A percentile compares a stretch with the other conserved stretches of the same genome.
phyloP scores from a whole-genome alignment of 192 early-diverging fungal species.

The Geosiphon pyriformis region DNA sequence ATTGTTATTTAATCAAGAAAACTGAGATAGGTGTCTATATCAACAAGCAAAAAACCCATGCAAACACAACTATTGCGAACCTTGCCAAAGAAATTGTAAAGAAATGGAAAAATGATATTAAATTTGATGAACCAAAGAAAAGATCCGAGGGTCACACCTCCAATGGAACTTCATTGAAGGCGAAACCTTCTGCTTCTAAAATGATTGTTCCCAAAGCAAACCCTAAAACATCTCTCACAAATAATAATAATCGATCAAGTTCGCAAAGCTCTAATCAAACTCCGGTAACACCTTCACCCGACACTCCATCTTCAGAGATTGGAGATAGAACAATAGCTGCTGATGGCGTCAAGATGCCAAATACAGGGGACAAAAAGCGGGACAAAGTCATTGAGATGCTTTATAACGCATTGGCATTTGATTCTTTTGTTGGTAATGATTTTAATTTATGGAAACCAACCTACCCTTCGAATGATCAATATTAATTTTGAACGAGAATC shows the following conservation, averaged over 20 bases:
- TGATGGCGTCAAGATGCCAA: constrained; percentile 48
- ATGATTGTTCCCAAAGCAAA: constrained; percentile 27
- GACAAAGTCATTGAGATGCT: constrained; percentile 79
- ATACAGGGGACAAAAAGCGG: constrained; percentile 59
- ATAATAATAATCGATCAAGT: not conserved
- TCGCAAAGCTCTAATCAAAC: constrained; percentile 22
- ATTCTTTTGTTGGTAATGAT: constrained; percentile 46
- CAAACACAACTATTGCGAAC: constrained; percentile 49
- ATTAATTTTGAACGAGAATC: not conserved
- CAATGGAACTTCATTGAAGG: constrained; percentile 10
- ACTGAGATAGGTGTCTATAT: constrained; percentile 78
- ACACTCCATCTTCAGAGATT: constrained; percentile 22
- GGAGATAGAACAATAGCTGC: constrained; percentile 50
- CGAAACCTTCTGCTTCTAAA: constrained; percentile 8
- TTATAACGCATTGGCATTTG: constrained; percentile 67
- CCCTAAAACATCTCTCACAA: constrained; percentile 14
- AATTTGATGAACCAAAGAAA: constrained; percentile 25
- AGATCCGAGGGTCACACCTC: constrained; percentile 35
- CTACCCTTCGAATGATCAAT: not conserved
- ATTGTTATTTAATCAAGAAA: constrained; percentile 50
- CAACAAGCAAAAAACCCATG: constrained; percentile 64
- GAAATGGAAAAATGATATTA: constrained; percentile 81
- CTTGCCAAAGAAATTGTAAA: constrained; percentile 66
- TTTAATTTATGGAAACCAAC: not conserved
- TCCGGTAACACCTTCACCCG: constrained; percentile 39